Evolutionary conservation across 768 basidiomycete genomes (phyloP).

Genomic region (Kwoniella sp.): DNA sequence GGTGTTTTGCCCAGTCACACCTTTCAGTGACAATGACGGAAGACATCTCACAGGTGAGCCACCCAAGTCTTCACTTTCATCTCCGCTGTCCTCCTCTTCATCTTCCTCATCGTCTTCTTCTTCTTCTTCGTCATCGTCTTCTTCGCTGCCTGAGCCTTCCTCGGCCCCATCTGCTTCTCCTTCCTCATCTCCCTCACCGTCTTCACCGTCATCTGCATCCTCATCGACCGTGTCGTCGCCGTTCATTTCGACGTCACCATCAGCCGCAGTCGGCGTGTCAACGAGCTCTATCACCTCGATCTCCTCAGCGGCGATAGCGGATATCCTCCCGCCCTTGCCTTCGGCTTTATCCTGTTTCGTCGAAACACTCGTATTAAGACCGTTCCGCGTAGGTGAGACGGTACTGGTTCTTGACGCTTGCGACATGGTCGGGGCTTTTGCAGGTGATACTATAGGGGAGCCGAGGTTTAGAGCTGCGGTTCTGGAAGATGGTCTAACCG

Average conservation of each 20-base stretch:
- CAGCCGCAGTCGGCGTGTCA: background rate
- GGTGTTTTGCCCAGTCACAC: background rate
- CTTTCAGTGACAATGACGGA: background rate
- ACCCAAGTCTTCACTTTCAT: conserved; percentile 35
- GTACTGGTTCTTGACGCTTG: conserved; percentile 1
- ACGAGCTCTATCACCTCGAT: conserved; percentile 7
- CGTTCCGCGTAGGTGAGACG: background rate
- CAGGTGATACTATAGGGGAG: background rate
- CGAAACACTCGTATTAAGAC: background rate
- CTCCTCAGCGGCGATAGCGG: conserved; percentile 4
- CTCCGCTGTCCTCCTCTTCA: conserved; percentile 27
- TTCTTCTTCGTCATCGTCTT: conserved; percentile 27
- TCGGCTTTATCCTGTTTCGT: background rate
- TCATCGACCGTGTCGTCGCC: conserved; percentile 2
- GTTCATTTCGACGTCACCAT: conserved; percentile 17
- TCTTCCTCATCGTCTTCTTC: conserved; percentile 38
- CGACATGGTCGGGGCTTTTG: conserved; percentile 1
- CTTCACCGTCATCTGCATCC: conserved; percentile 18
- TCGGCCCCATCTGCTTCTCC: no score
- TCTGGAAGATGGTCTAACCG: background rate
- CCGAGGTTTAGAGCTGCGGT: background rate
- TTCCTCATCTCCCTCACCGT: conserved; percentile 24
- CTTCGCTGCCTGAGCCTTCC: no score
- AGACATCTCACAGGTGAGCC: conserved; percentile 25
- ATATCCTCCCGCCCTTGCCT: background rate